These are phyloP conservation scores for Calonectria montana DNA, from an alignment of 2,329 filamentous ascomycete genomes.

Conservation along the genomic window DNA sequence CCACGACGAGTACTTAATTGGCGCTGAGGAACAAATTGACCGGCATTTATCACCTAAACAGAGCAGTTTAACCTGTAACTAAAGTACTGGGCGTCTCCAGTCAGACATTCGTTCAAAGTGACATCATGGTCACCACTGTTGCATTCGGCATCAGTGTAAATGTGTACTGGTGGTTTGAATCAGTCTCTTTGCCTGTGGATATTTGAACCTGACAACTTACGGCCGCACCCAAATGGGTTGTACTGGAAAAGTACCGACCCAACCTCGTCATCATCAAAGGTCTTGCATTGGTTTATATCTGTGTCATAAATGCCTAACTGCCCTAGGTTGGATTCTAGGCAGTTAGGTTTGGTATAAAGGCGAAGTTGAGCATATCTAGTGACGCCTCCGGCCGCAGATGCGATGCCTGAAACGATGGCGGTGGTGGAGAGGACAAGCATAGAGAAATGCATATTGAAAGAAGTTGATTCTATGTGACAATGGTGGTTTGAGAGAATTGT, in stretches of 20 bases:
- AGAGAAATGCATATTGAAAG: slow-evolving; percentile 14
- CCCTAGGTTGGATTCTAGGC: slow-evolving; percentile 13
- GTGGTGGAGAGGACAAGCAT: neutral
- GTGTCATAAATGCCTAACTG: slow-evolving; percentile 12
- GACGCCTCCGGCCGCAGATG: neutral
- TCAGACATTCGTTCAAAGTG: neutral
- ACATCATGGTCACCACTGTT: neutral
- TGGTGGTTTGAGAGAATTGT: neutral
- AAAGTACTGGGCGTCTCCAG: neutral
- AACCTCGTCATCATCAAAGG: neutral
- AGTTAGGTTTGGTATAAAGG: slow-evolving; percentile 1
- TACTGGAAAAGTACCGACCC: neutral
- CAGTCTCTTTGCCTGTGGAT: neutral
- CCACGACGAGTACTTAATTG: neutral
- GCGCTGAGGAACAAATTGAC: neutral
- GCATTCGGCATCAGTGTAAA: neutral
- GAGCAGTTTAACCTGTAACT: neutral
- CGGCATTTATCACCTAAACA: neutral
- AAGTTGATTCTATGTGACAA: neutral
- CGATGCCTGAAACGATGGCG: neutral
- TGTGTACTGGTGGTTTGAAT: neutral
- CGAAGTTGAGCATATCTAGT: slow-evolving; percentile 9
- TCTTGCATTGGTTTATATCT: neutral
- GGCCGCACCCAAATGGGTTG: slow-evolving; percentile 2
- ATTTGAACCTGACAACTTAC: neutral